Base-by-base conservation (phyloP, 2,329 filamentous ascomycete genomes). In the Beauveria varroae region DNA sequence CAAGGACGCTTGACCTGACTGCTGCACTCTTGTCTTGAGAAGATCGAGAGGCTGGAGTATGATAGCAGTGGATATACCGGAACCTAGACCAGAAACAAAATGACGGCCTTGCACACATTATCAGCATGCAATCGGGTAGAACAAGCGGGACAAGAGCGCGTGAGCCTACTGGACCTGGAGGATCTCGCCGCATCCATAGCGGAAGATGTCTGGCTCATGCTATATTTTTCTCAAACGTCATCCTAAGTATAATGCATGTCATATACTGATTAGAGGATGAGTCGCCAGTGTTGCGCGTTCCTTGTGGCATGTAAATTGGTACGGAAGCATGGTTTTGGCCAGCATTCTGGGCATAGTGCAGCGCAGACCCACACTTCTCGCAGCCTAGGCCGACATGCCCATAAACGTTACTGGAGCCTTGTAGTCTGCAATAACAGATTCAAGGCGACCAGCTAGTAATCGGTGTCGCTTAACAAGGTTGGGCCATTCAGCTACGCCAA, bases 21-120 rank as follows among this genome's bases (percentile, higher is more conserved):
- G 95, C 73, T 99, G 95, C 46, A 98, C 87, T 52, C 95, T 88
- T 34, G 95, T 99, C 76, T 99, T 99, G 72, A 99, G 86, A 4
- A 99, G 87, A 76, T 99, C 95, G 69, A 95, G 89, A 28, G 95
- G 95, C 75, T 99, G 95, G 18, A 99, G 84, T 60, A 98, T 86
- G 63, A 96, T 86, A 60, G 95, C 93, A 57, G 92, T 95, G 65
- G 91, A 84, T 56, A 96, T 82, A 68, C 95, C 95, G 8, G 93
- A 97, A 69, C 86, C 85, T 61, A 98, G 84, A 65, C 95, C 95
- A 65, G 93, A 93, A 67, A 88, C 76, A 74, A 98, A 96, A 77
- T 98, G 95, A 73, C 91, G 92, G 66, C 84, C 87, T 90, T 64
- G 49, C 43, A 56, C 26, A 20, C 26, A 22, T 22, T 37, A 52